Evolutionary conservation across 2,329 filamentous ascomycete species (phyloP).

Genomic region (Phyllachora maydis): DNA sequence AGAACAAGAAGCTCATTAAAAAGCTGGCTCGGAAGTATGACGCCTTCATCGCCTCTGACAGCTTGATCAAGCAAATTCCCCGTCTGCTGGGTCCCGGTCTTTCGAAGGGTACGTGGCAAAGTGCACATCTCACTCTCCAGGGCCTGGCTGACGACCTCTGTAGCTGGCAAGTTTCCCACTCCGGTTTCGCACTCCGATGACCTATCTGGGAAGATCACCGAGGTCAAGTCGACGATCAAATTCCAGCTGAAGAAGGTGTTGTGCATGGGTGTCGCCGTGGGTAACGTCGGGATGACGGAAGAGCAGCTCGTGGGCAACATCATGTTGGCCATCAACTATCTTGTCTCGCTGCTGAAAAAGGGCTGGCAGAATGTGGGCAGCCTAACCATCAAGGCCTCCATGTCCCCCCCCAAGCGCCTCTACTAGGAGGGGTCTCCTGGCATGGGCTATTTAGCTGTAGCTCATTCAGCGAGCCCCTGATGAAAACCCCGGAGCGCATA

Average conservation of each 20-base stretch:
- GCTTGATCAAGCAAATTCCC: conserved; percentile 98
- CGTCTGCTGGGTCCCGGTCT: conserved; percentile 98
- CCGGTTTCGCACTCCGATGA: conserved; percentile 95
- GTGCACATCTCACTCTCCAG: conserved; percentile 1
- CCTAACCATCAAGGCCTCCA: conserved; percentile 99
- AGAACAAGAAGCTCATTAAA: conserved; percentile 99
- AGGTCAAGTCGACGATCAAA: conserved; percentile 99
- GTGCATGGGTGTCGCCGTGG: conserved; percentile 98
- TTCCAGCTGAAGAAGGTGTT: conserved; percentile 99
- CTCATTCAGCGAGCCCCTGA: too few relatives aligned
- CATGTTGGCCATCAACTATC: conserved; percentile 99
- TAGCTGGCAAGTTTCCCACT: conserved; percentile 98
- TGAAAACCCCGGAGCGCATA: too few relatives aligned
- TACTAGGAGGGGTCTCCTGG: conserved; percentile 41
- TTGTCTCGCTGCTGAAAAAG: conserved; percentile 99
- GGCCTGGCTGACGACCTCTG: conserved; percentile 13
- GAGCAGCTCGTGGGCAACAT: conserved; percentile 97
- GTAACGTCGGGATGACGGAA: conserved; percentile 92
- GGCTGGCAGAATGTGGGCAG: conserved; percentile 99
- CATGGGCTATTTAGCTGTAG: too few relatives aligned
- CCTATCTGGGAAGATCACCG: conserved; percentile 84
- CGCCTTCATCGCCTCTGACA: conserved; percentile 92
- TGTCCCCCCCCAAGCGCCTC: conserved; percentile 94
- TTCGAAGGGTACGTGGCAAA: conserved; percentile 60
- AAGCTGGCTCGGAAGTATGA: conserved; percentile 99